phyloP scores from a whole-genome alignment of 164 flowering plant genomes.

The Umbilicus rupestris region DNA sequence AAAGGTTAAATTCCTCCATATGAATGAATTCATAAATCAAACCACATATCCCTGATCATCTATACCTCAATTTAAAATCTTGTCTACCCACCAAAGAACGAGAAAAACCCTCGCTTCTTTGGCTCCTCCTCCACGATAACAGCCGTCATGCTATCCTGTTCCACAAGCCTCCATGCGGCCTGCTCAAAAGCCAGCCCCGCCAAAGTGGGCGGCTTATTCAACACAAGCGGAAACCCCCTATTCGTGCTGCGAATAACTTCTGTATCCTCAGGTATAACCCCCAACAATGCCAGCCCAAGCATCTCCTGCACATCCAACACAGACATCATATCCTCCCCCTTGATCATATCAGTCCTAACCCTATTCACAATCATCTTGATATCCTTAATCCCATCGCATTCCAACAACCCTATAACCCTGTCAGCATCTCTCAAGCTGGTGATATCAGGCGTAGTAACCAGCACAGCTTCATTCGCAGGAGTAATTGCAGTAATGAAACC shows the following conservation, averaged over 20 bases:
- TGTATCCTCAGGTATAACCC: slow-evolving; percentile 89
- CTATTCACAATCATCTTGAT: slow-evolving; percentile 95
- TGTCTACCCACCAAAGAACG: slow-evolving; percentile 66
- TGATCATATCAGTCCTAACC: slow-evolving; percentile 91
- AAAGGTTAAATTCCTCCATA: not conserved
- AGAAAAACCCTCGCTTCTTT: slow-evolving; percentile 79
- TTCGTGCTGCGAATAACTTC: slow-evolving; percentile 96
- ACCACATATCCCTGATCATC: not conserved
- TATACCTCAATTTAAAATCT: not conserved
- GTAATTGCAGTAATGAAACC: slow-evolving; percentile 89
- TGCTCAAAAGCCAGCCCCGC: slow-evolving; percentile 99
- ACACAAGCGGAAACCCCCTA: slow-evolving; percentile 81
- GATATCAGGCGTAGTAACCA: slow-evolving; percentile 92
- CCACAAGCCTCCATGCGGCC: slow-evolving; percentile 97
- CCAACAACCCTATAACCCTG: slow-evolving; percentile 82
- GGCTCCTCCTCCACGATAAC: slow-evolving; percentile 97
- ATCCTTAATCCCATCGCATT: slow-evolving; percentile 95
- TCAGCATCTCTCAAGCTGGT: slow-evolving; percentile 87
- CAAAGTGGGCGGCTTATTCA: slow-evolving; percentile 88
- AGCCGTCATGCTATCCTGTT: slow-evolving; percentile 95
- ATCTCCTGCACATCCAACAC: slow-evolving; percentile 94
- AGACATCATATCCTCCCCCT: slow-evolving; percentile 99
- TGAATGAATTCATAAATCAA: not conserved
- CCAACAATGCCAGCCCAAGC: slow-evolving; percentile 79
- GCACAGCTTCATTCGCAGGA: slow-evolving; percentile 93